Conservation (phyloP, 1,284 basidiomycete species). For the Sporisorium reilianum region DNA sequence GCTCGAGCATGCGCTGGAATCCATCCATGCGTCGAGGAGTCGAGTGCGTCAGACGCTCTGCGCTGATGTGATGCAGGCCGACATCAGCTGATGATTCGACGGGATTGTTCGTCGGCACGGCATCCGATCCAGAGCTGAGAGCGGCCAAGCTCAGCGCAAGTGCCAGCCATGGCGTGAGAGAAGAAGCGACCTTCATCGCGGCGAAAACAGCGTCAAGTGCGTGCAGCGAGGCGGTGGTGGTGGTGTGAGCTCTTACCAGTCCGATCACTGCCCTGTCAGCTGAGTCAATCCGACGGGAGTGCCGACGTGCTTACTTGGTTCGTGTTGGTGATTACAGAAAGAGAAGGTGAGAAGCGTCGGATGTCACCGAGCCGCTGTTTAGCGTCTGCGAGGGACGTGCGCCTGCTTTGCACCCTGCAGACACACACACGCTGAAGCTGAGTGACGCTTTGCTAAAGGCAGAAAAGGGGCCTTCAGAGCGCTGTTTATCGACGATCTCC, state of each 20-base stretch:
- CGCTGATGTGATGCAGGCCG: constrained; percentile 24
- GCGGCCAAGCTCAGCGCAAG: constrained; percentile 21
- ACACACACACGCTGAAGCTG: background rate
- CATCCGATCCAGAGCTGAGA: constrained; percentile 5
- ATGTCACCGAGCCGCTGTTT: constrained; percentile 8
- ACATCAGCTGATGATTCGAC: background rate
- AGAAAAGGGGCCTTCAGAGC: constrained; percentile 2
- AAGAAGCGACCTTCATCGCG: constrained; percentile 31
- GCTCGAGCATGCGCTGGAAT: constrained; percentile 44
- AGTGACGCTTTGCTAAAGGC: background rate
- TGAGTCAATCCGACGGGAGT: background rate
- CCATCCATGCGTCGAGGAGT: constrained; percentile 47
- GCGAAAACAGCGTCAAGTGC: background rate
- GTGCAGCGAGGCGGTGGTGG: background rate
- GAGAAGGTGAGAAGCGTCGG: background rate
- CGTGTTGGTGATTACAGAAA: background rate
- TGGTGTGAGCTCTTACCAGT: background rate
- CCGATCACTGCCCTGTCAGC: background rate
- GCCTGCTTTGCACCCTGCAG: constrained; percentile 8
- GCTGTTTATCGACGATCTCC: background rate
- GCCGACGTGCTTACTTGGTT: background rate
- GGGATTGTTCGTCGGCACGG: constrained; percentile 15
- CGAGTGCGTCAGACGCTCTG: constrained; percentile 40
- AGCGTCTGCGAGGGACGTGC: constrained; percentile 16
- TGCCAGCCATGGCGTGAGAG: constrained; percentile 32